Base-by-base conservation (phyloP, 345 rosid species). In the Ceriops zippeliana region DNA sequence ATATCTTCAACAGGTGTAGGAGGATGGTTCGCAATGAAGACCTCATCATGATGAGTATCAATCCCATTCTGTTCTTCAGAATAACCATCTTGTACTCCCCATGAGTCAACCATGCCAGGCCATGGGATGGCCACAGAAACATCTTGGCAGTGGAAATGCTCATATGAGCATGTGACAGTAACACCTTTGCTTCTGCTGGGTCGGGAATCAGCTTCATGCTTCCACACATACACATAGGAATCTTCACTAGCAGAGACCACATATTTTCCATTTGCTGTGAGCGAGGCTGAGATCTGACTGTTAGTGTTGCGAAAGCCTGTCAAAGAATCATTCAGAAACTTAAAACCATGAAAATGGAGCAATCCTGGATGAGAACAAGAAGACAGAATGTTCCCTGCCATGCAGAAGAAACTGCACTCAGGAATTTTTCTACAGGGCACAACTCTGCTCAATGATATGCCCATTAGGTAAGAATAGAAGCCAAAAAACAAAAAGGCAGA, bases 211-310 rank as follows among this genome's bases (percentile, higher is more conserved):
- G 89, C 80, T 69, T 90, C 96, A 61, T 95, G 86, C 77, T 89
- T 95, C 98, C 97, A 95, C 56, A 95, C 79, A 67, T 90, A 95
- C 22, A 95, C 97, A 31, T 85, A 80, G n/a, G 99, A 95, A 78
- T 91, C 97, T 82, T 95, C 97, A 67, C 99, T 91, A 20, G 99
- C 99, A 65, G 97, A 81, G 42, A 95, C 86, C 9, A 95, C 86
- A 49, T 87, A 88, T 81, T 87, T 91, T 70, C 97, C 96, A 31
- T 90, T 84, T 21, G 90, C 79, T n/a, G 99, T 78, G 47, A 88
- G 80, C 15, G 91, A 83, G 58, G 96, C 96, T 20, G 92, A 90
- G 74, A 95, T 95, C 71, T 87, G 96, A 78, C 99, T 91, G 84
- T 76, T 95, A 1, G 92, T 79, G 78, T 90, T 95, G 1, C 93